Evolutionary conservation across 345 rosid species (phyloP), one percentile per base, ranked within the genome.

Genomic region (Syzygium oleosum): DNA sequence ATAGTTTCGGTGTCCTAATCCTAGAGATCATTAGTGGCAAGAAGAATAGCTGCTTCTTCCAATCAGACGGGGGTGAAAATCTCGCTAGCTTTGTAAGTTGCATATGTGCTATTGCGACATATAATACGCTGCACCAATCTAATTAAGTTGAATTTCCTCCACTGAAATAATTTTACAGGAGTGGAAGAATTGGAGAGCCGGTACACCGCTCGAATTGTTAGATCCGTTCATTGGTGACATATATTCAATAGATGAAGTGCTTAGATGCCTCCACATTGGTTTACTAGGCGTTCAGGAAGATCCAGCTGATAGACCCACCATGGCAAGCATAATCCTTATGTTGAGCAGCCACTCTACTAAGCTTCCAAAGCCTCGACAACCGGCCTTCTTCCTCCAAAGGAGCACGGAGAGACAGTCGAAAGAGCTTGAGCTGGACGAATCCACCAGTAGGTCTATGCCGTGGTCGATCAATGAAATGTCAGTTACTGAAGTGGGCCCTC

Each of bases 1-100:
- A 80, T 55, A 88, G 92, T 63, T 91, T 89, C 29, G 90, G 89
- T 29, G 90, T 90, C 51, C 7, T 87, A 13, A 49, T 91, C 17
- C 85, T 91, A 2, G 91, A 91, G 87, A 89, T 85, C 58, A 90
- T 93, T 54, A 91, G 90, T 27, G 93, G 94, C 4, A 91, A 91
- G 90, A 54, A 59, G 88, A 43, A 88, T 88, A 51, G 92, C 91
- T 38, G 87, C 89, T 86, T 86, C 84, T 85, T 88, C 29, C 19
- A 88, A 34, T 25, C n/a, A 38, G 38, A 59, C 5, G 9, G 52
- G 3, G 31, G 19, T 3, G 83, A 83, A 1, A 90, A 34, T 85
- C 51, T 41, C 49, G 59, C 43, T 56, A 89, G 63, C 63, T 31
- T n/a, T 29, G 88, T 77, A 86, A 86, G 65, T 52, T 27, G 34